Percentiles rank a stretch among this genome's conserved stretches.
phyloP scores from a whole-genome alignment of 345 rosid genomes.

The Citrus medica region DNA sequence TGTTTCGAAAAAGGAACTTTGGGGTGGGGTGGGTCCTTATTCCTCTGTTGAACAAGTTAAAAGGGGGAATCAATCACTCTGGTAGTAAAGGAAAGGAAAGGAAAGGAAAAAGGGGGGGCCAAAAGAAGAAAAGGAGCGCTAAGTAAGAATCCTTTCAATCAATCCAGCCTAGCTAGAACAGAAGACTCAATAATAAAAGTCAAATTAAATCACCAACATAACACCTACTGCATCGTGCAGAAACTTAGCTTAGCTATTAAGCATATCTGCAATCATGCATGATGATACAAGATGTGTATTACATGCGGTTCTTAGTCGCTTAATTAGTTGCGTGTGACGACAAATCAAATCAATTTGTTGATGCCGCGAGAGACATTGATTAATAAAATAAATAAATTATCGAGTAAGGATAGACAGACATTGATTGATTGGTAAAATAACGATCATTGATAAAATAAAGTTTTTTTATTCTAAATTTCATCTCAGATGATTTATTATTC shows the following conservation, averaged over 20 bases:
- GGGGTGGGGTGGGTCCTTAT: not conserved
- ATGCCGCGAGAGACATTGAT: no score
- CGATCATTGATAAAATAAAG: no score
- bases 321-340: no score
- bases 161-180: slow-evolving; percentile 27
- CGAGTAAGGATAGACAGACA: accelerated
- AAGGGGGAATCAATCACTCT: not conserved
- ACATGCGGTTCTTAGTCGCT: no score
- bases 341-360: no score
- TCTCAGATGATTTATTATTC: accelerated
- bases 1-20: not conserved
- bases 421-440: no score
- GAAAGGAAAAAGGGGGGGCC: accelerated
- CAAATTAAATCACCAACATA: not conserved
- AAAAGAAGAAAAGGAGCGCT: not conserved
- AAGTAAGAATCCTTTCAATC: no score
- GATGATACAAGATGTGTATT: no score
- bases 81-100: no score
- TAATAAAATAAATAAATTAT: no score
- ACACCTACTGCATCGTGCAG: not conserved
- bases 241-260: slow-evolving; percentile 32
- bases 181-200: slow-evolving; percentile 20
- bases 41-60: not conserved
- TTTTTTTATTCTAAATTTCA: no score
- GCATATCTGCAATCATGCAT: not conserved